Conservation (phyloP, 306 rosid genomes). For the Quercus bicolor region DNA sequence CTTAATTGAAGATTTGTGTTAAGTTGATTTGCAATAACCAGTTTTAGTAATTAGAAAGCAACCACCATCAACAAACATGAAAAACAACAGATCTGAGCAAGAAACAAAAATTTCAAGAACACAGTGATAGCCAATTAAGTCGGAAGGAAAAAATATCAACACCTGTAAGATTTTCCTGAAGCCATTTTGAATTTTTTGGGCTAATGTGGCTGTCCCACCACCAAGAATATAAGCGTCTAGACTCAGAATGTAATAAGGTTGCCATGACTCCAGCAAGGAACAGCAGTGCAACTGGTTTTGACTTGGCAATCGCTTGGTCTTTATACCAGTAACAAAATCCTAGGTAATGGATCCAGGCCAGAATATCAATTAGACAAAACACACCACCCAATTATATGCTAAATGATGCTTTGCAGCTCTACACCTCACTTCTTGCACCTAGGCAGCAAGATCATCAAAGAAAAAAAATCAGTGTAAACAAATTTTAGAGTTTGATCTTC, state of each 20-base stretch:
- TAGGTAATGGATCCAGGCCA: slow-evolving; percentile 66
- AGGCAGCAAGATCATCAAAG: not conserved
- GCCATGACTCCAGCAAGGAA: slow-evolving; percentile 75
- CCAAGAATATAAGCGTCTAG: slow-evolving; percentile 96
- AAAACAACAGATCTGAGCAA: not conserved
- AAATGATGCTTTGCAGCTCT: slow-evolving; percentile 18
- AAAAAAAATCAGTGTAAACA: not conserved
- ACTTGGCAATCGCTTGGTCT: slow-evolving; percentile 44
- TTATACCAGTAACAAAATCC: slow-evolving; percentile 32
- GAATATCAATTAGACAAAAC: slow-evolving; percentile 31
- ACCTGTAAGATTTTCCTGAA: slow-evolving; percentile 97
- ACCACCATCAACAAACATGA: not conserved
- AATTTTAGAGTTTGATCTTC: slow-evolving; percentile 5
- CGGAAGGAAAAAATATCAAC: slow-evolving; percentile 11
- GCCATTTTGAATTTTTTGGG: slow-evolving; percentile 98
- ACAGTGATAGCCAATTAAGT: slow-evolving; percentile 1
- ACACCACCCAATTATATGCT: slow-evolving; percentile 21
- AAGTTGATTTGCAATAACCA: not conserved
- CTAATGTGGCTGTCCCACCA: slow-evolving; percentile 99
- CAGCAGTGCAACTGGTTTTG: slow-evolving; percentile 57
- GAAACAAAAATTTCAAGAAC: slow-evolving; percentile 6
- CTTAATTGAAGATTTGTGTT: not conserved
- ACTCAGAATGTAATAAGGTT: slow-evolving; percentile 68
- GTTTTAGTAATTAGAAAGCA: not conserved
- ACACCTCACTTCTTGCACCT: slow-evolving; percentile 33